Conservation (phyloP, 108 stramenopile genomes). For the Nitzschia putrida region DNA sequence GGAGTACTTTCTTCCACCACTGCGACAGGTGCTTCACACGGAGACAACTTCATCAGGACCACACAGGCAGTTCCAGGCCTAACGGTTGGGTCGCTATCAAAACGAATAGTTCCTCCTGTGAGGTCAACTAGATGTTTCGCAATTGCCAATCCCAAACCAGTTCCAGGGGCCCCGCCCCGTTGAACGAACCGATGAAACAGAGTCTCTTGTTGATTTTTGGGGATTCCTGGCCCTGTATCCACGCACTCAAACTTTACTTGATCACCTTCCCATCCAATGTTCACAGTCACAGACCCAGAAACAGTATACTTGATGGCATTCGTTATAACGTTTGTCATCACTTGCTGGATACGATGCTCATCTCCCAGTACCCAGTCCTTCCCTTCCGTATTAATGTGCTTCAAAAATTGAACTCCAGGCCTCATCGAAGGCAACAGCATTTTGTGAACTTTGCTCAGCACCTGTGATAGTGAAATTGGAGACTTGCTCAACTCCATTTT, state of each 20-base stretch:
- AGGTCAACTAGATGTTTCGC: constrained; percentile 72
- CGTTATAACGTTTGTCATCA: constrained; percentile 66
- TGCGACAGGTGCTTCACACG: constrained; percentile 45
- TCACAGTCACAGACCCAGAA: constrained; percentile 47
- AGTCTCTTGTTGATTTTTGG: constrained; percentile 56
- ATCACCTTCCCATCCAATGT: constrained; percentile 42
- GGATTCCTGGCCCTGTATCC: constrained; percentile 87
- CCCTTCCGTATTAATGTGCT: constrained; percentile 15
- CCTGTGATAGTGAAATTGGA: constrained; percentile 37
- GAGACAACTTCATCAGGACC: constrained; percentile 48
- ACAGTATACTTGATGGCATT: constrained; percentile 79
- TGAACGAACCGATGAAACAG: constrained; percentile 77
- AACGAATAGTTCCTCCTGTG: constrained; percentile 56
- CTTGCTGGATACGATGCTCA: constrained; percentile 63
- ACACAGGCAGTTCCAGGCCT: constrained; percentile 61
- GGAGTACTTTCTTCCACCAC: constrained; percentile 21
- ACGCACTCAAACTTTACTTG: constrained; percentile 47
- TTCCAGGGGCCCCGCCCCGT: constrained; percentile 72
- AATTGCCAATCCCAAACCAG: constrained; percentile 77
- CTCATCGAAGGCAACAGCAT: constrained; percentile 61
- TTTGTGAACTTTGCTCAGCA: constrained; percentile 45
- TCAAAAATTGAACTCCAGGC: constrained; percentile 45
- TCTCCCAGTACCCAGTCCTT: constrained; percentile 65
- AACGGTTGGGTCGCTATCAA: constrained; percentile 58
- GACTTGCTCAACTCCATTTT: constrained; percentile 51